Evolutionary conservation across 2,329 filamentous ascomycete genomes (phyloP), one percentile per base, ranked within the genome.

Genomic region (Ascosphaera apis): DNA sequence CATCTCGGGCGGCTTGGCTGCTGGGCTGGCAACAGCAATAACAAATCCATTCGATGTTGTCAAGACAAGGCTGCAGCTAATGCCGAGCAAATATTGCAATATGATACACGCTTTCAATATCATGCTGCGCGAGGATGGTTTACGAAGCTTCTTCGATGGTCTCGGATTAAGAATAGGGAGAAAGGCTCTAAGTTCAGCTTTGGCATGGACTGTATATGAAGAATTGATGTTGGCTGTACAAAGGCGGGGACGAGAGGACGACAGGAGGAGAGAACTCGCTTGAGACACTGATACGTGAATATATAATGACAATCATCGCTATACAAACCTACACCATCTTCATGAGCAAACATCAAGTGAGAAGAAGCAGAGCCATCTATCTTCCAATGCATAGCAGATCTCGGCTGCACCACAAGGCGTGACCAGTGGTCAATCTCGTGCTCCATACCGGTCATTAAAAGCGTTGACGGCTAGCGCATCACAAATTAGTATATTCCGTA

Each of bases 41-140:
- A 93, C 88, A 6, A 98, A 98, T 53, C 88, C 88, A 0, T 95
- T 95, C 48, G 88, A 98, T 55, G 83, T 83, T 1, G 74, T 95
- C 54, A 98, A 98, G 61, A 98, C 88, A 15, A 65, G 88, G 35
- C 72, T 98, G 45, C 88, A 98, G 58, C 64, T 98, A 23, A 80
- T 91, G 61, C 88, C 88, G 3, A 63, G 63, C 4, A 66, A 69
- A 39, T 98, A 95, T 50, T 65, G 66, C 23, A 93, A 95, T 48
- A 80, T 86, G 66, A 55, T 79, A 44, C 72, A 78, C 41, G 82
- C 84, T 1, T 72, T 67, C 30, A 67, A 63, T 47, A 66, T 72
- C 50, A 92, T 98, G 77, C 53, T 95, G 3, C 56, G 59, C 1
- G 77, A 91, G 47, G 86, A 93, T 43, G 86, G 86, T 0, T 46